phyloP scores from a whole-genome alignment of 345 rosid species.

The Mercurialis annua region DNA sequence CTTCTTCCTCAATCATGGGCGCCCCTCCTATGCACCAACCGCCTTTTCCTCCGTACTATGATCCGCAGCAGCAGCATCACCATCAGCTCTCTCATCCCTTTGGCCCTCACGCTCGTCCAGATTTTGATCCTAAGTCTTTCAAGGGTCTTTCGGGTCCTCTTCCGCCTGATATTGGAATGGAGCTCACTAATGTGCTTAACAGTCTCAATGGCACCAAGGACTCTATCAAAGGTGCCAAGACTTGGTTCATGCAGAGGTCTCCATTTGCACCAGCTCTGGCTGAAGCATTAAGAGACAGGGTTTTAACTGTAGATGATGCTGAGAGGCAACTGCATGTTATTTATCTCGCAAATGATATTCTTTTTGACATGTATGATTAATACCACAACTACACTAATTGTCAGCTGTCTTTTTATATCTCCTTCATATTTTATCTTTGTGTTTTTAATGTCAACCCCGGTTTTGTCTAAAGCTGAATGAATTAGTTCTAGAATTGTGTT shows the following conservation, averaged over 20 bases:
- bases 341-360: conserved; percentile 94
- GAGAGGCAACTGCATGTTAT: conserved; percentile 92
- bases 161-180: conserved; percentile 83
- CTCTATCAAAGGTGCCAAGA: conserved; percentile 92
- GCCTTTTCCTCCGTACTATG: conserved; percentile 74
- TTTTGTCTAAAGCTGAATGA: no score
- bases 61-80: conserved; percentile 62
- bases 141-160: conserved; percentile 81
- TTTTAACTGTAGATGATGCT: conserved; percentile 76
- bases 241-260: conserved; percentile 98
- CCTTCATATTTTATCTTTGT: background rate
- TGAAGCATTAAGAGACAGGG: conserved; percentile 83
- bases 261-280: conserved; percentile 94
- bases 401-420: background rate
- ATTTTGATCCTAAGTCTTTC: conserved; percentile 73
- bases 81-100: conserved; percentile 70
- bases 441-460: no score
- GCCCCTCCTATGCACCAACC: conserved; percentile 74
- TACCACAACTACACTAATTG: conserved; percentile 8
- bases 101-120: conserved; percentile 53
- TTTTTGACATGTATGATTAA: conserved; percentile 90
- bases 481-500: background rate
- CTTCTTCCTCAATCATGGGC: conserved; percentile 44
- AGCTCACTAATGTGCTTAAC: conserved; percentile 64
- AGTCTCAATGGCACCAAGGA: conserved; percentile 95